Evolutionary conservation across 192 early-diverging fungal genomes (phyloP).

Genomic region (Lunasporangiospora selenospora): DNA sequence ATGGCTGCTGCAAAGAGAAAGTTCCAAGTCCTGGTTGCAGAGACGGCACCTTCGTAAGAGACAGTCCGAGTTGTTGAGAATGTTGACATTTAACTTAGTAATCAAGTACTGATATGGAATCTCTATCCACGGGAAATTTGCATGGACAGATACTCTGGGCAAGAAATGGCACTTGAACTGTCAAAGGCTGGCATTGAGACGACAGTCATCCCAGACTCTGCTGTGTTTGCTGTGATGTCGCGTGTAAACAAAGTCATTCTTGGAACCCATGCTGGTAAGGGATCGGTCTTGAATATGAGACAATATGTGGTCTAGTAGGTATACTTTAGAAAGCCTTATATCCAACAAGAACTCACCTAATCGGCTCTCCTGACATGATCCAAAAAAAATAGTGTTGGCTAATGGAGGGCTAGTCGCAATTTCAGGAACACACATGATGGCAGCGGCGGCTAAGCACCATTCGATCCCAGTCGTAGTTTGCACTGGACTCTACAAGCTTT

Average conservation of each 20-base stretch:
- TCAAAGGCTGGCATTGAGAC: slow-evolving; percentile 85
- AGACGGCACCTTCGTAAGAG: slow-evolving; percentile 85
- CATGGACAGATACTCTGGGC: slow-evolving; percentile 76
- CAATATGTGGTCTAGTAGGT: slow-evolving; percentile 2
- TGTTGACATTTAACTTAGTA: not conserved
- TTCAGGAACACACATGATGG: slow-evolving; percentile 81
- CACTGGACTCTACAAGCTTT: slow-evolving; percentile 88
- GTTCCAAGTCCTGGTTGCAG: slow-evolving; percentile 96
- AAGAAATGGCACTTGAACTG: slow-evolving; percentile 80
- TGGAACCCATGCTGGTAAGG: slow-evolving; percentile 82
- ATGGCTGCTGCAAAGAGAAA: slow-evolving; percentile 83
- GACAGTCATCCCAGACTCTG: slow-evolving; percentile 90
- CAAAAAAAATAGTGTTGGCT: slow-evolving; percentile 72
- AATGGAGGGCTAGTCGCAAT: slow-evolving; percentile 92
- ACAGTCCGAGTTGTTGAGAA: not conserved
- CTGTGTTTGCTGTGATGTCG: slow-evolving; percentile 97
- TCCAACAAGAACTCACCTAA: not conserved
- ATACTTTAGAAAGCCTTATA: not conserved
- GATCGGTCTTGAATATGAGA: not conserved
- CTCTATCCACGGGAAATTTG: not conserved
- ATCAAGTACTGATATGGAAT: not conserved
- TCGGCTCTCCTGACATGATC: not conserved
- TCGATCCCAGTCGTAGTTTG: slow-evolving; percentile 94
- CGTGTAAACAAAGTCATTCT: slow-evolving; percentile 97
- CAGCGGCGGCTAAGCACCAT: slow-evolving; percentile 91